Evolutionary conservation across 441 rosid species (phyloP).

Genomic region (Pelargonium myrrhifolium): DNA sequence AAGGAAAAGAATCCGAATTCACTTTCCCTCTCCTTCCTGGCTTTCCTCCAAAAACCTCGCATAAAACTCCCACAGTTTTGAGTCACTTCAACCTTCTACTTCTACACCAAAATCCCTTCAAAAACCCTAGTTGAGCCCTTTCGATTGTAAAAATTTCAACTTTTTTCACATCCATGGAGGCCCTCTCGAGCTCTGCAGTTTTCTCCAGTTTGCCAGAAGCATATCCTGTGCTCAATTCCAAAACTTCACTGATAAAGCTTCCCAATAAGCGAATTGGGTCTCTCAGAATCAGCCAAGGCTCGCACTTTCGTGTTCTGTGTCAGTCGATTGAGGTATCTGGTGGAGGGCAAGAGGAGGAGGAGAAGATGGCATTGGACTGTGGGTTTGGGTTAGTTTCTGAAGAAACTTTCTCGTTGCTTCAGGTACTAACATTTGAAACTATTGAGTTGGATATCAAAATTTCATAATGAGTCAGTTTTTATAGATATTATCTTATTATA

Average conservation of each 20-base stretch:
- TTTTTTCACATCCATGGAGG: not conserved
- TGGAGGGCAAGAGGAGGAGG: constrained; percentile 34
- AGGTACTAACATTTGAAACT: constrained; percentile 34
- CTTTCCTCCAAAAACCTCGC: too few relatives aligned
- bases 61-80: too few relatives aligned
- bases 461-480: not conserved
- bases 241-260: constrained; percentile 22
- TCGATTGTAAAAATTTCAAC: too few relatives aligned
- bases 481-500: not conserved
- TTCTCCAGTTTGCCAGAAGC: not conserved
- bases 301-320: constrained; percentile 37
- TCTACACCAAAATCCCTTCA: too few relatives aligned
- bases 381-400: constrained; percentile 40
- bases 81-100: too few relatives aligned
- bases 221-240: not conserved
- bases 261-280: constrained; percentile 32
- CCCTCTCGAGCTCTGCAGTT: not conserved
- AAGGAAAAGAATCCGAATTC: too few relatives aligned
- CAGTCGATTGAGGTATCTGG: constrained; percentile 30
- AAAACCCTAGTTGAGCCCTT: too few relatives aligned
- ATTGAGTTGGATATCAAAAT: not conserved
- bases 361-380: constrained; percentile 28
- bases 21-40: too few relatives aligned
- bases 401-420: constrained; percentile 37
- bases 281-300: constrained; percentile 38